Base-by-base conservation (phyloP, 768 basidiomycete genomes). In the Lyophyllum decastes region DNA sequence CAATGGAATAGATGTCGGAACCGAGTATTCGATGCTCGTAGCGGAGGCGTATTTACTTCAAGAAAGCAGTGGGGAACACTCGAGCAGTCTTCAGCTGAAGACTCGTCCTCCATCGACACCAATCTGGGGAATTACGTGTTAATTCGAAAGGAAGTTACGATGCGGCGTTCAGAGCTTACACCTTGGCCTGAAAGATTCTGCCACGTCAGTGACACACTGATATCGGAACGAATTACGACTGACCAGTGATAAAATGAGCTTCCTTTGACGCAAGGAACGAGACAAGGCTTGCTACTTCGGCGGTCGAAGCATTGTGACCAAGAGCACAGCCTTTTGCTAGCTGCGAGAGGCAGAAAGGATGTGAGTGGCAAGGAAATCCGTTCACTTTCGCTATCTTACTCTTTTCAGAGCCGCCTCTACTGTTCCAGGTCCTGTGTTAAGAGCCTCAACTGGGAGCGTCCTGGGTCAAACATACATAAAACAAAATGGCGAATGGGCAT, bases 201-300 rank as follows among this genome's bases (percentile, higher is more conserved):
- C 5, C 26, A 24, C 33, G 48, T 4, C 19, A 12, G 22, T 12
- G 21, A 22, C 2, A 19, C 25, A 30, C 49, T 27, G 14, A 5
- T 14, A 24, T 44, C n/a, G 43, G 2, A 9, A 40, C 1, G 10
- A n/a, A 35, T n/a, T 34, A 11, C 24, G 7, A 33, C 66, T 34
- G 21, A 67, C 76, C 76, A 0, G 75, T 75, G 14, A 78, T 66
- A 33, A 70, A 74, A 43, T 61, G 61, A 0, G 73, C 68, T 25
- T 74, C 72, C 54, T 70, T 68, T 6, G 74, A 76, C 11, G 68
- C 70, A 2, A 77, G 66, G 52, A 72, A 77, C 1, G 74, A 75
- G 1, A 78, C 76, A 12, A 74, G 30, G 14, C 68, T 64, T 24
- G 77, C 76, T 4, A 78, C 55, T 17, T 77, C 70, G 12, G 68